Evolutionary conservation across 129 eudicot genomes (phyloP).

Genomic region (Pseudognaphalium luteoalbum): DNA sequence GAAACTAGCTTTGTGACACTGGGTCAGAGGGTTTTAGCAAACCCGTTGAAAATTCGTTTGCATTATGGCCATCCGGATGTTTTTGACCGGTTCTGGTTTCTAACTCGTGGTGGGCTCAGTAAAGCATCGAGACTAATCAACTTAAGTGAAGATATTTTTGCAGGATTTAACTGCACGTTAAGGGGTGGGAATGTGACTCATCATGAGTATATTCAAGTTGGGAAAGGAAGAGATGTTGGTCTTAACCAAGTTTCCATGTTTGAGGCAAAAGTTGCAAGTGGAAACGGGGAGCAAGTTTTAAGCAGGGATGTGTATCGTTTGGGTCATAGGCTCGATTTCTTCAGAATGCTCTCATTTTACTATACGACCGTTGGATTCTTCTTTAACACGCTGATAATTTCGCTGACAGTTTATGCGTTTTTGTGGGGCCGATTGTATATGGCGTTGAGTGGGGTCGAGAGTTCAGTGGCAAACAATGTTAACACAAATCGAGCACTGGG

Average conservation of each 20-base stretch:
- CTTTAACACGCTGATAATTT: constrained; percentile 73
- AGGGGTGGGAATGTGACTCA: constrained; percentile 94
- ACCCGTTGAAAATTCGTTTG: constrained; percentile 83
- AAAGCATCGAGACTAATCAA: constrained; percentile 87
- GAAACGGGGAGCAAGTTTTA: constrained; percentile 89
- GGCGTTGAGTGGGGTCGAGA: constrained; percentile 82
- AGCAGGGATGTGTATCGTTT: constrained; percentile 86
- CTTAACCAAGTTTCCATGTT: constrained; percentile 89
- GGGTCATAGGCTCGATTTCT: constrained; percentile 90
- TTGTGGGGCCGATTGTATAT: constrained; percentile 92
- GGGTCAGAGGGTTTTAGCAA: constrained; percentile 94
- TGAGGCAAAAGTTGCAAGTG: constrained; percentile 95
- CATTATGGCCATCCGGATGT: constrained; percentile 97
- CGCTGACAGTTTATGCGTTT: constrained; percentile 83
- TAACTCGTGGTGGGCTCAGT: constrained; percentile 92
- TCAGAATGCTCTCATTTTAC: constrained; percentile 91
- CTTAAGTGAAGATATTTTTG: constrained; percentile 92
- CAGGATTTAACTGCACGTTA: constrained; percentile 92
- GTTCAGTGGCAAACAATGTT: constrained; percentile 40
- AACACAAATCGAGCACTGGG: constrained; percentile 71
- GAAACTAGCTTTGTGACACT: constrained; percentile 91
- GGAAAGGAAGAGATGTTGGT: constrained; percentile 96
- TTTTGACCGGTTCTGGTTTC: constrained; percentile 89
- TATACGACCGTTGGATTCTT: constrained; percentile 89
- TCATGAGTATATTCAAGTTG: constrained; percentile 90